Evolutionary conservation across 2,329 filamentous ascomycete genomes (phyloP).

Genomic region (Aspergillus nomiae): DNA sequence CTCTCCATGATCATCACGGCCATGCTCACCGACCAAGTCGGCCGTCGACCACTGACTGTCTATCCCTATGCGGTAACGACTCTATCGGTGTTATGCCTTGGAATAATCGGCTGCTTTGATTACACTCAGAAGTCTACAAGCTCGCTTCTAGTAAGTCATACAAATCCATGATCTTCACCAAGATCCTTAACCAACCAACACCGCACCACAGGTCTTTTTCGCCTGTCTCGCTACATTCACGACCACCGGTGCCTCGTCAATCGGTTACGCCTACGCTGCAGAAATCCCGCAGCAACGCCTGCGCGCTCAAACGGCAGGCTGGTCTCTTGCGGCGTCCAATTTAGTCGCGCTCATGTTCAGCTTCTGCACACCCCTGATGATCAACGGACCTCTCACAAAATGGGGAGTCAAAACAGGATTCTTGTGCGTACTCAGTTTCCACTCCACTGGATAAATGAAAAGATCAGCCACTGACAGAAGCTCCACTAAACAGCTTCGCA

Average conservation of each 20-base stretch:
- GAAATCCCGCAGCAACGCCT: slow-evolving; percentile 46
- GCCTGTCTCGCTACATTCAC: slow-evolving; percentile 46
- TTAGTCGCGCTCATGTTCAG: slow-evolving; percentile 48
- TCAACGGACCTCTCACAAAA: slow-evolving; percentile 37
- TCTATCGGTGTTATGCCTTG: slow-evolving; percentile 39
- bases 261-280: slow-evolving; percentile 47
- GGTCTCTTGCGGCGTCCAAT: slow-evolving; percentile 44
- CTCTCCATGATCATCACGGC: slow-evolving; percentile 45
- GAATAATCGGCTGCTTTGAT: slow-evolving; percentile 46
- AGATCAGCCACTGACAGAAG: not conserved
- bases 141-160: slow-evolving; percentile 37
- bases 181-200: not conserved
- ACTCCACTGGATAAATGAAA: not conserved
- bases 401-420: slow-evolving; percentile 52
- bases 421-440: slow-evolving; percentile 36
- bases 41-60: slow-evolving; percentile 43
- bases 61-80: slow-evolving; percentile 44
- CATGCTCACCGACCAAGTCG: slow-evolving; percentile 37
- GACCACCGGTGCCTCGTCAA: slow-evolving; percentile 46
- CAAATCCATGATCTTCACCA: not conserved
- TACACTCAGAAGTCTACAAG: slow-evolving; percentile 35
- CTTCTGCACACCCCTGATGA: slow-evolving; percentile 50
- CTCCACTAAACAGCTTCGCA: slow-evolving; percentile 31
- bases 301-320: slow-evolving; percentile 43
- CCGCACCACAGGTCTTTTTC: slow-evolving; percentile 40